A percentile compares a stretch with the other conserved stretches of the same genome.
Evolutionary conservation across 108 stramenopile species (phyloP).

Genomic region (Pseudonitzschia multiseries): DNA sequence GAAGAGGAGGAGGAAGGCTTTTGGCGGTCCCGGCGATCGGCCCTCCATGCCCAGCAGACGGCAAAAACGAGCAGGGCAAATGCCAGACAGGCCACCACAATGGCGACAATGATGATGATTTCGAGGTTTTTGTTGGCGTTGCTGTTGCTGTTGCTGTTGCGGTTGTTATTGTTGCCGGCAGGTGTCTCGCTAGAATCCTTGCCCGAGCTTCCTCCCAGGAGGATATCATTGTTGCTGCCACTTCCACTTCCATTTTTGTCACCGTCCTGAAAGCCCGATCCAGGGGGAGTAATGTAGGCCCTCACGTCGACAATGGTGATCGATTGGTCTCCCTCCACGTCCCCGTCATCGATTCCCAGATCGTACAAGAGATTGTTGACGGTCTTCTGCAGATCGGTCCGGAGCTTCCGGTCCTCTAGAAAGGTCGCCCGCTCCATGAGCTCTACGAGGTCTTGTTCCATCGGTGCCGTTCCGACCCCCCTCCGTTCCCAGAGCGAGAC

Average conservation of each 20-base stretch:
- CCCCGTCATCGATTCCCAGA: constrained; percentile 10
- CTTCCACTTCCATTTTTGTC: no score
- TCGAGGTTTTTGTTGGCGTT: constrained; percentile 30
- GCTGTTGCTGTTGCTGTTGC: no score
- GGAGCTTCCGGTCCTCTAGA: constrained; percentile 22
- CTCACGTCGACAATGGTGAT: constrained; percentile 34
- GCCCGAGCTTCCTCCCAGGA: no score
- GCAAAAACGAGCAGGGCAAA: constrained; percentile 51
- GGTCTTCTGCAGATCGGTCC: neutral
- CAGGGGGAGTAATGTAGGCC: constrained; percentile 19
- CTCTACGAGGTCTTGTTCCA: constrained; percentile 34
- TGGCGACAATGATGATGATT: constrained; percentile 59
- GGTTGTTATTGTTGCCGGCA: neutral
- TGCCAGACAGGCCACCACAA: constrained; percentile 58
- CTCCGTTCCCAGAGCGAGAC: constrained; percentile 32
- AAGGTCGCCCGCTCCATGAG: constrained; percentile 36
- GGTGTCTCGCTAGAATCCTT: no score
- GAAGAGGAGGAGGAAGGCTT: no score
- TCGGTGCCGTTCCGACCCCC: constrained; percentile 17
- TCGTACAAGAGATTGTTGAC: constrained; percentile 9
- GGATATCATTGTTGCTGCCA: neutral
- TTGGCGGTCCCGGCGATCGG: constrained; percentile 31
- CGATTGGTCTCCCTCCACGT: constrained; percentile 4
- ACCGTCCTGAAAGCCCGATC: neutral
- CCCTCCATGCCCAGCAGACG: constrained; percentile 56